Base-by-base conservation (phyloP, 2,329 filamentous ascomycete species). In the Epichloe uncinata region DNA sequence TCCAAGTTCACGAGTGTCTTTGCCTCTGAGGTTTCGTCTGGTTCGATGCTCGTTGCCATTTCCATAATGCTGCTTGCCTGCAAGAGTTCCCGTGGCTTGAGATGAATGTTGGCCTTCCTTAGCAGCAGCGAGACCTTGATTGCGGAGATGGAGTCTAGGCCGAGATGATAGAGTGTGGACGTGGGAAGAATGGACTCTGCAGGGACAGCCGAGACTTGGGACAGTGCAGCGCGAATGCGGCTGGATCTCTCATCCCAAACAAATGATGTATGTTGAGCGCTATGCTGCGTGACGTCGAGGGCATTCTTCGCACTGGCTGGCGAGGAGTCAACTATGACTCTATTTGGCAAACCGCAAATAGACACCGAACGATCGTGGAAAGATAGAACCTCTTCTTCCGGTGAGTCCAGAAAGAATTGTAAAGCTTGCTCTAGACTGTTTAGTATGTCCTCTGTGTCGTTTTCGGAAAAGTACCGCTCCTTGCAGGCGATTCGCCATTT, bases 111-210 rank as follows among this genome's bases (percentile, higher is more conserved):
- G 41, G 73, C 66, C 56, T 78, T 84, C 41, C 79, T 81, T 4
- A 96, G 69, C 7, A 89, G 70, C 0, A 83, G 77, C 8, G 82
- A 80, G 3, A 89, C 81, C 59, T 93, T 94, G 68, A 96, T 93
- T 1, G 88, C 84, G 55, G 84, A 91, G 63, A 96, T 95, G 0
- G 90, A 96, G 62, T 96, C 90, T 1, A 96, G 77, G 0, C 90
- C 90, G 2, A 96, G 73, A 54, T 93, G 82, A 63, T 93, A 95
- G 12, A 95, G 77, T 0, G 77, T 87, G 47, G 81, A 77, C 1
- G 73, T 69, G 50, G 73, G 73, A 3, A 68, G 65, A 47, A 95
- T 85, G 2, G 78, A 70, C 0, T 71, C 60, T 16, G 72, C 65
- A 0, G 81, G 69, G 0, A 84, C 66, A 15, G 75, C 77, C 0